A percentile compares a stretch with the other conserved stretches of the same genome.
Evolutionary conservation across 2,329 filamentous ascomycete genomes (phyloP).

Genomic region (Rasamsonia emersonii): DNA sequence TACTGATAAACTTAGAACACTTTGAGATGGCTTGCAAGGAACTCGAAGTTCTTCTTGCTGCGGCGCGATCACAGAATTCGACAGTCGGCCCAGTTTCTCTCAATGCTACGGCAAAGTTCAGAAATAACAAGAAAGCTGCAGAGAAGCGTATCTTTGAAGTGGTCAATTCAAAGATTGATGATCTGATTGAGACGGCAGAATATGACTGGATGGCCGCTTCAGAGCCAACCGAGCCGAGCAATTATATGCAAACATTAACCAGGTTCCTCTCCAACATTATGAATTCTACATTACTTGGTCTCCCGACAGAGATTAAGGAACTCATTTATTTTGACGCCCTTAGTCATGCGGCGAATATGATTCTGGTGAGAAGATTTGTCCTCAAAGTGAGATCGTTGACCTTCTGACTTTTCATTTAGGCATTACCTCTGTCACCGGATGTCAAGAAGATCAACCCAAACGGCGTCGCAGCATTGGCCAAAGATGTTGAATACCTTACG

Average conservation of each 20-base stretch:
- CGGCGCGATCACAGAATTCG: slow-evolving; percentile 72
- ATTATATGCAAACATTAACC: slow-evolving; percentile 92
- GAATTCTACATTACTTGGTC: slow-evolving; percentile 81
- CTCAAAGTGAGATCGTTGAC: not conserved
- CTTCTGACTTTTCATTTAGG: no score
- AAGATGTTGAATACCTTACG: slow-evolving; percentile 75
- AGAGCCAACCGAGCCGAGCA: slow-evolving; percentile 65
- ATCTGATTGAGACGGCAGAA: slow-evolving; percentile 91
- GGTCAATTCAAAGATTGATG: slow-evolving; percentile 97
- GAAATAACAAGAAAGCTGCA: slow-evolving; percentile 84
- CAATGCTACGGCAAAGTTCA: slow-evolving; percentile 76
- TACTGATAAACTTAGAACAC: slow-evolving; percentile 93
- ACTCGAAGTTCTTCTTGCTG: slow-evolving; percentile 75
- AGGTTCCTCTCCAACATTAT: slow-evolving; percentile 92
- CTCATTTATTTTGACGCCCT: slow-evolving; percentile 96
- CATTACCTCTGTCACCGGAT: slow-evolving; percentile 65
- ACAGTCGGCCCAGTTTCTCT: slow-evolving; percentile 70
- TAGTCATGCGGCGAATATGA: slow-evolving; percentile 78
- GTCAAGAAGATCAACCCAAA: slow-evolving; percentile 83
- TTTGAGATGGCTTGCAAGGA: slow-evolving; percentile 91
- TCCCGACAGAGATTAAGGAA: slow-evolving; percentile 95
- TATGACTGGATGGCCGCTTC: slow-evolving; percentile 74
- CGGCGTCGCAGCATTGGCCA: slow-evolving; percentile 69
- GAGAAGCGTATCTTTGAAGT: slow-evolving; percentile 98
- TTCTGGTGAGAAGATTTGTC: slow-evolving; percentile 48